Evolutionary conservation across 2,329 filamentous ascomycete genomes (phyloP).

Genomic region (Lasiodiplodia theobromae): DNA sequence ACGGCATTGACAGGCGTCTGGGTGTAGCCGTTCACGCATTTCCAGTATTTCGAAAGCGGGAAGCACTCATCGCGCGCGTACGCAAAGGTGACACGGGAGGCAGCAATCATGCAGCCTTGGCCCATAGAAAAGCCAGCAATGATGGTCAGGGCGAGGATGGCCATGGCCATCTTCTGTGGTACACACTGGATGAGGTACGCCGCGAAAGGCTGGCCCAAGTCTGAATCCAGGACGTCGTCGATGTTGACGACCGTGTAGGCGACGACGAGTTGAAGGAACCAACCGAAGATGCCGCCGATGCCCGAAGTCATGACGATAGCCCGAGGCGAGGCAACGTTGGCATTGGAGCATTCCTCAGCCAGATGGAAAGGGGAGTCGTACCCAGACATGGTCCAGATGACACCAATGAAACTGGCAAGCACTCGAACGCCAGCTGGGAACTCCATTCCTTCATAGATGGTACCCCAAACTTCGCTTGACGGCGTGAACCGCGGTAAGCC

Average conservation of each 20-base stretch:
- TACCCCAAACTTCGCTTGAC: slow-evolving; percentile 68
- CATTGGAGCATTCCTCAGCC: slow-evolving; percentile 78
- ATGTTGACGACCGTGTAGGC: slow-evolving; percentile 76
- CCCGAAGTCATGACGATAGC: slow-evolving; percentile 75
- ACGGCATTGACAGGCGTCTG: slow-evolving; percentile 74
- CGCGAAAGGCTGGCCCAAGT: slow-evolving; percentile 73
- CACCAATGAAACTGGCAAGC: slow-evolving; percentile 74
- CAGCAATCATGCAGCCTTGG: slow-evolving; percentile 74
- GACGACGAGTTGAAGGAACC: slow-evolving; percentile 76
- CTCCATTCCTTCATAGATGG: slow-evolving; percentile 70
- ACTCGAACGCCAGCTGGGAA: slow-evolving; percentile 72
- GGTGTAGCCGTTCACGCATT: slow-evolving; percentile 66
- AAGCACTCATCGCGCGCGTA: slow-evolving; percentile 77
- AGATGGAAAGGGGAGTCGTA: slow-evolving; percentile 76
- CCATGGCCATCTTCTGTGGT: slow-evolving; percentile 65
- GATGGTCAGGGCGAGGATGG: slow-evolving; percentile 70
- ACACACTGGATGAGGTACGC: slow-evolving; percentile 73
- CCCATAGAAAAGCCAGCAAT: slow-evolving; percentile 75
- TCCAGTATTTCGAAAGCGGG: slow-evolving; percentile 65
- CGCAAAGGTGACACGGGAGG: slow-evolving; percentile 73
- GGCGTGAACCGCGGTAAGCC: slow-evolving; percentile 66
- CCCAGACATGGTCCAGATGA: slow-evolving; percentile 69
- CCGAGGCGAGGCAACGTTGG: slow-evolving; percentile 71
- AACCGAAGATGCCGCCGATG: slow-evolving; percentile 72
- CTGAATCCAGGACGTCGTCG: slow-evolving; percentile 62